phyloP scores from a whole-genome alignment of 169 alveolate genomes.

The Babesia sp. region DNA sequence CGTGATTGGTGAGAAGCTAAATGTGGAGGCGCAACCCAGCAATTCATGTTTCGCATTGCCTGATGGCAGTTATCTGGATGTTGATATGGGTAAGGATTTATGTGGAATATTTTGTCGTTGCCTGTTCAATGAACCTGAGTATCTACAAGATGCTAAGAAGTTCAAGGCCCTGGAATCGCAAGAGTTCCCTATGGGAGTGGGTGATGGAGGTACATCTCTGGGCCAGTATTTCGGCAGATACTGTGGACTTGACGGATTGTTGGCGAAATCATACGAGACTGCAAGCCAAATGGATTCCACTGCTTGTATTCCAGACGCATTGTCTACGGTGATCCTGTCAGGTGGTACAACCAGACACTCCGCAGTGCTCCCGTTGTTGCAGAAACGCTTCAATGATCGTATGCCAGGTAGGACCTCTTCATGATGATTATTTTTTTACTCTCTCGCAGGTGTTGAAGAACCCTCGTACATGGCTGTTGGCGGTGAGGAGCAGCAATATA shows the following conservation, averaged over 20 bases:
- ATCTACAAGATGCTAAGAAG: slow-evolving; percentile 20
- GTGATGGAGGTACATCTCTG: not conserved
- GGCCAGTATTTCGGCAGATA: not conserved
- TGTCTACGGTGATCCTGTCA: slow-evolving; percentile 56
- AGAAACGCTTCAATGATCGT: slow-evolving; percentile 61
- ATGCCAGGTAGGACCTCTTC: slow-evolving; percentile 26
- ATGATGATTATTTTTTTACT: slow-evolving; percentile 4
- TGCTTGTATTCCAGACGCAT: not conserved
- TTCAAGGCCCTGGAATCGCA: slow-evolving; percentile 6
- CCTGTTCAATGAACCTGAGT: slow-evolving; percentile 26
- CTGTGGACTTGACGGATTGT: slow-evolving; percentile 33
- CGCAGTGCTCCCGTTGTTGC: slow-evolving; percentile 66
- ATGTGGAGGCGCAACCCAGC: slow-evolving; percentile 10
- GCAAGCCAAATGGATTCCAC: slow-evolving; percentile 15
- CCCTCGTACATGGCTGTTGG: slow-evolving; percentile 53
- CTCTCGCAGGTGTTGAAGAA: not conserved
- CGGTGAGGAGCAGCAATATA: slow-evolving; percentile 75
- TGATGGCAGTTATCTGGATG: slow-evolving; percentile 69
- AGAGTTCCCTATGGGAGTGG: not conserved
- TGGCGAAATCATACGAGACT: slow-evolving; percentile 23
- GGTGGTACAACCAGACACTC: slow-evolving; percentile 76
- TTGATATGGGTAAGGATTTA: slow-evolving; percentile 46
- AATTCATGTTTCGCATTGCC: slow-evolving; percentile 68
- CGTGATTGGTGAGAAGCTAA: slow-evolving; percentile 43
- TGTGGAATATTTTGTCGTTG: slow-evolving; percentile 64